Evolutionary conservation across 139 green algal species (phyloP).

Genomic region (Chlamydomonas eustigma): DNA sequence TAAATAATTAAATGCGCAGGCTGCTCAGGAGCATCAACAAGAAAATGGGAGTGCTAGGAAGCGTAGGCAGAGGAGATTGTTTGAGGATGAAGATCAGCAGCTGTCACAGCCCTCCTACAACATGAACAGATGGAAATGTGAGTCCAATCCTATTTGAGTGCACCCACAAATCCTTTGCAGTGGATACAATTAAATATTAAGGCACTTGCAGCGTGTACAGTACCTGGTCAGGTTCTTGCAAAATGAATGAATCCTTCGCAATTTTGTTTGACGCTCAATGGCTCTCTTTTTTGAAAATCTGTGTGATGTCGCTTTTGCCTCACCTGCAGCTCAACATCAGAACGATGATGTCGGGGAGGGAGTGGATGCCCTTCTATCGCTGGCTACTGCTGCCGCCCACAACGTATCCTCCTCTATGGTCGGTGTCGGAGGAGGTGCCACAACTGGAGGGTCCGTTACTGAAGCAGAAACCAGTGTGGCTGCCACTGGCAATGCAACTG

Average conservation of each 20-base stretch:
- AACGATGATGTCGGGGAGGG: constrained; percentile 53
- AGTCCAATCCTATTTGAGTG: background rate
- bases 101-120: background rate
- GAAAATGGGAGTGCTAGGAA: background rate
- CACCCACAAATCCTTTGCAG: background rate
- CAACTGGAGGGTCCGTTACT: background rate
- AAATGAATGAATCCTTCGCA: too few relatives aligned
- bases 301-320: too few relatives aligned
- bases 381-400: constrained; percentile 48
- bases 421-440: background rate
- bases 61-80: background rate
- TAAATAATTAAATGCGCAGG: too few relatives aligned
- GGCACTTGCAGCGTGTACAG: too few relatives aligned
- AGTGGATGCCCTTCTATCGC: constrained; percentile 62
- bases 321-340: background rate
- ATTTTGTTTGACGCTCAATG: too few relatives aligned
- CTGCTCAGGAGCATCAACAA: background rate
- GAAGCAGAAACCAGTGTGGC: background rate
- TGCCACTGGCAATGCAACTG: background rate
- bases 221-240: too few relatives aligned
- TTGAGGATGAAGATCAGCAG: constrained; percentile 3
- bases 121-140: constrained; percentile 1
- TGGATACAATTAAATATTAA: too few relatives aligned
- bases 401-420: background rate
- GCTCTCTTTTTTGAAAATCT: too few relatives aligned